Base-by-base conservation (phyloP, 1,284 basidiomycete species). In the Athelia sp. region DNA sequence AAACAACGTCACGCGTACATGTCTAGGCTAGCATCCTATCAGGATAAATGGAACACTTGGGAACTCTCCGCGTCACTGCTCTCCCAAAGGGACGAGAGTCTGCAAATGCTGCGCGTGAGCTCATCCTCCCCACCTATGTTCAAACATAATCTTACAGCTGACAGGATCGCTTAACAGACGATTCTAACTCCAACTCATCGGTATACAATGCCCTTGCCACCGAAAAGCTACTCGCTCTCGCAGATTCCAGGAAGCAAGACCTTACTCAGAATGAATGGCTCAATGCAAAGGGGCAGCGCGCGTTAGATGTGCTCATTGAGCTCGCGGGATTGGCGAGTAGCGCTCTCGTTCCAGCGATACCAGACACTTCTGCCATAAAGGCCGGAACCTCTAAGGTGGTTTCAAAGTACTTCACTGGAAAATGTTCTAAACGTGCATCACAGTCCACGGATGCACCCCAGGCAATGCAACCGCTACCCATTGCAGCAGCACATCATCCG, bases 401-500 rank as follows among this genome's bases (percentile, higher is more conserved):
- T n/a, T n/a, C n/a, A n/a, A n/a, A n/a, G n/a, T n/a, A n/a, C n/a
- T n/a, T n/a, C n/a, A n/a, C n/a, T n/a, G n/a, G n/a, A n/a, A n/a
- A n/a, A n/a, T n/a, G n/a, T 36, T 45, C 35, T 29, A 51, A 50
- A 24, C 46, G 19, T 13, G 26, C 26, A 29, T 29, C 13, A 51
- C n/a, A n/a, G n/a, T n/a, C n/a, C n/a, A n/a, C n/a, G n/a, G n/a
- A n/a, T n/a, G n/a, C n/a, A n/a, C n/a, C n/a, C n/a, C n/a, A n/a
- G n/a, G n/a, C 57, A 38, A 50, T 60, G 17, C 50, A 56, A 18
- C 67, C 65, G 3, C 65, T 77, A 8, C 74, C 74, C 8, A 63
- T 75, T 29, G 72, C 74, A 26, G 76, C 75, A n/a, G 75, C 75
- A 1, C 72, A 72, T 52, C 74, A 78, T 50, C 74, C 73, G 9